A percentile compares a stretch with the other conserved stretches of the same genome.
Conservation (phyloP, 805 yeast genomes). For the Komagataella mondaviorum region DNA sequence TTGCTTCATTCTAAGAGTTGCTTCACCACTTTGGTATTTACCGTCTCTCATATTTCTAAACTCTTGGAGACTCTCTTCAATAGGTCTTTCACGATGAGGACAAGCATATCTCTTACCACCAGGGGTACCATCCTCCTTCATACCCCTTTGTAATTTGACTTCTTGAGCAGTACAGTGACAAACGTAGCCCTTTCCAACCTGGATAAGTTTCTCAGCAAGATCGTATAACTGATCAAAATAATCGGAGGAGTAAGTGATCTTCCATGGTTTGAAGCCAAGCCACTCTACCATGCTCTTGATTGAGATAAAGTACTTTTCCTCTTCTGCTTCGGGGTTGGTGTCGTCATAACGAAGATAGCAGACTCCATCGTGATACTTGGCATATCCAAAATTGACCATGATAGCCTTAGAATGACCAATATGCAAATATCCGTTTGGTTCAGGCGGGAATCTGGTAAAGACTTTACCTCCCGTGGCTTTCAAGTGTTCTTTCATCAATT, state of each 20-base stretch:
- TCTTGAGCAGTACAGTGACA: constrained; percentile 91
- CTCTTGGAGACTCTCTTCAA: constrained; percentile 64
- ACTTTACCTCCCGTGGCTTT: constrained; percentile 72
- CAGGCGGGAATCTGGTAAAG: constrained; percentile 95
- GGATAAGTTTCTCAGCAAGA: constrained; percentile 74
- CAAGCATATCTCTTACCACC: constrained; percentile 90
- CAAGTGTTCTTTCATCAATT: constrained; percentile 70
- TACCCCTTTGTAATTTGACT: constrained; percentile 82
- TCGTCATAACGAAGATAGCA: constrained; percentile 94
- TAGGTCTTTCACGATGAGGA: constrained; percentile 53
- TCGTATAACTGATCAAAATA: constrained; percentile 83
- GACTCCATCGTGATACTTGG: constrained; percentile 71
- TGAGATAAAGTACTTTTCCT: constrained; percentile 76
- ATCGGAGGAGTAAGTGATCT: constrained; percentile 90
- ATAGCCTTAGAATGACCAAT: constrained; percentile 98
- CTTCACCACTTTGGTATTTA: constrained; percentile 76
- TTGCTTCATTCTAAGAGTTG: constrained; percentile 94
- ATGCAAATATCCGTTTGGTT: constrained; percentile 94
- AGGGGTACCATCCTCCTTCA: constrained; percentile 80
- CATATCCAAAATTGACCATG: constrained; percentile 96
- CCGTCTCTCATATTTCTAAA: constrained; percentile 93
- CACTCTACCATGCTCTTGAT: constrained; percentile 78
- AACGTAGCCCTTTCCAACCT: constrained; percentile 67
- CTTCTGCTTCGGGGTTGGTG: constrained; percentile 98
- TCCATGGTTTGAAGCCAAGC: constrained; percentile 93